Conservation (phyloP, 768 basidiomycete genomes). For the Boletus reticuloceps region DNA sequence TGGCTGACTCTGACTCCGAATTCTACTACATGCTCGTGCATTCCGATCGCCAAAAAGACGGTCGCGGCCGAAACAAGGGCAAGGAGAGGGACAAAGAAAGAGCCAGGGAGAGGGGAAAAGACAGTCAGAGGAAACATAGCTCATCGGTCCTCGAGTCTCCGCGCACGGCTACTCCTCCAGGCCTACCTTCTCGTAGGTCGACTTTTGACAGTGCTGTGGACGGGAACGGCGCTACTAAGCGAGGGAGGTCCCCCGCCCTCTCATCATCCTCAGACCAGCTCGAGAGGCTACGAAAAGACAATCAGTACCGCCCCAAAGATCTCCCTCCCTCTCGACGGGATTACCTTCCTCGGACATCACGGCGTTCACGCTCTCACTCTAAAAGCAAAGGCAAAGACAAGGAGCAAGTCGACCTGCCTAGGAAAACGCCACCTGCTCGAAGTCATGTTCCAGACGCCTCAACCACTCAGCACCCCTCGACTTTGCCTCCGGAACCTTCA, state of each 20-base stretch:
- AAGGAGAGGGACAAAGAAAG: neutral
- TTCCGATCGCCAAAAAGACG: slow-evolving; percentile 7
- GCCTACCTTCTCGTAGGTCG: slow-evolving; percentile 15
- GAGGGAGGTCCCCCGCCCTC: slow-evolving; percentile 22
- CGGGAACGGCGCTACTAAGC: slow-evolving; percentile 4
- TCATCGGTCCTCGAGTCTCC: slow-evolving; percentile 8
- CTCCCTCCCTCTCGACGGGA: slow-evolving; percentile 6
- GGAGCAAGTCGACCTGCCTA: neutral
- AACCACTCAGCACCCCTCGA: neutral
- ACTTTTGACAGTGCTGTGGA: slow-evolving; percentile 10
- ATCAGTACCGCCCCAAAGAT: neutral
- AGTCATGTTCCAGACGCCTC: neutral
- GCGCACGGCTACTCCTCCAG: slow-evolving; percentile 7
- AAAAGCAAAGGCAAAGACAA: slow-evolving; percentile 1
- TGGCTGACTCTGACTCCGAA: slow-evolving; percentile 21
- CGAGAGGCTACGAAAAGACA: slow-evolving; percentile 22
- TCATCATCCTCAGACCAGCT: slow-evolving; percentile 27
- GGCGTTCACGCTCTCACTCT: slow-evolving; percentile 13
- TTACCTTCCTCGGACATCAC: slow-evolving; percentile 1
- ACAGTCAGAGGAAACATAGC: slow-evolving; percentile 7
- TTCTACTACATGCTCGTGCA: slow-evolving; percentile 20
- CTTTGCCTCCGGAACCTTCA: slow-evolving; percentile 12
- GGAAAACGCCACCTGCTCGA: neutral
- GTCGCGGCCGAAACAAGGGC: slow-evolving; percentile 6
- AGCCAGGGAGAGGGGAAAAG: slow-evolving; percentile 2